phyloP scores from a whole-genome alignment of 2,329 filamentous ascomycete genomes.

The Aspergillus sergii region DNA sequence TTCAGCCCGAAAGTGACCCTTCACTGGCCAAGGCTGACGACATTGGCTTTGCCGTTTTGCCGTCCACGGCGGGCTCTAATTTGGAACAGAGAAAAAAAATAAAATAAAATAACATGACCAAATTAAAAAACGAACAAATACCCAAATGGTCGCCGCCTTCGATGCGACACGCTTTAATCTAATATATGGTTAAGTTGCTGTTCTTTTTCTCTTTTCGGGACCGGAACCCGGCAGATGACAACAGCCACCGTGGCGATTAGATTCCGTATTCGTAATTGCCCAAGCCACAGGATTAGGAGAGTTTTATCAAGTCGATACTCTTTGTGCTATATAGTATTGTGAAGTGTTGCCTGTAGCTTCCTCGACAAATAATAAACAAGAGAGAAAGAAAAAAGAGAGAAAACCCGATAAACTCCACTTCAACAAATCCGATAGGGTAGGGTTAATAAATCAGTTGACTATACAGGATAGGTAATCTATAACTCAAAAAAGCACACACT shows the following conservation, averaged over 20 bases:
- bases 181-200: background rate
- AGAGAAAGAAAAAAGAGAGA: background rate
- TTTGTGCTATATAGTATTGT: background rate
- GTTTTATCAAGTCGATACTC: background rate
- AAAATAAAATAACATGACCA: background rate
- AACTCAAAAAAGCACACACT: background rate
- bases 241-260: constrained; percentile 13
- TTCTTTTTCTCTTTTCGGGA: background rate
- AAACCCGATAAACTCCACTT: background rate
- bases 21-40: constrained; percentile 18
- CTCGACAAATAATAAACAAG: background rate
- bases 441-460: background rate
- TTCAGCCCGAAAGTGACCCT: constrained; percentile 22
- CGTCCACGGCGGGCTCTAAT: constrained; percentile 10
- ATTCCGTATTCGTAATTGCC: constrained; percentile 11
- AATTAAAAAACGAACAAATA: background rate
- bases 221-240: constrained; percentile 12
- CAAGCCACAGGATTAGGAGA: constrained; percentile 3
- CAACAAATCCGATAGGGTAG: background rate
- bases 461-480: background rate
- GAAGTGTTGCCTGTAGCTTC: background rate
- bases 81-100: background rate
- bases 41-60: constrained; percentile 14
- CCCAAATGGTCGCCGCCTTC: background rate
- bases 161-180: background rate